Conservation (phyloP, 352 stramenopile genomes). For the Phytophthora pistaciae region DNA sequence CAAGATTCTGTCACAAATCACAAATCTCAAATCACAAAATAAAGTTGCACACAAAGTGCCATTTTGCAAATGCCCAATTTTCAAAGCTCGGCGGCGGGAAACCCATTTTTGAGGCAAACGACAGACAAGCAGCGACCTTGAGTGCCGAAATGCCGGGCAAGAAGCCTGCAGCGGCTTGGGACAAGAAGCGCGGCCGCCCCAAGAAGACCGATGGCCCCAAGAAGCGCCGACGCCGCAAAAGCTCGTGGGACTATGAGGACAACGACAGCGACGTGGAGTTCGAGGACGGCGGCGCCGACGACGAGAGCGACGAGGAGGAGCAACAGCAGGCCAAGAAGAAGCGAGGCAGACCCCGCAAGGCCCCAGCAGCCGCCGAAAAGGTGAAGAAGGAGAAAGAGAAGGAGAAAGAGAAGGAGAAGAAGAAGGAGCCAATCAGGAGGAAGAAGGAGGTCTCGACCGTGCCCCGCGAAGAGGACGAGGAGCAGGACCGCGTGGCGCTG, state of each 20-base stretch:
- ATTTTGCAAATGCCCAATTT: background rate
- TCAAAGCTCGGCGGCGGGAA: conserved; percentile 3
- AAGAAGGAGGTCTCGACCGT: conserved; percentile 18
- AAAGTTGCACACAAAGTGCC: too few relatives aligned
- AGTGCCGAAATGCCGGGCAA: background rate
- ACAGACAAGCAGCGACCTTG: background rate
- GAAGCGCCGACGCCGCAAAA: conserved; percentile 30
- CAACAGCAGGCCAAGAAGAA: conserved; percentile 35
- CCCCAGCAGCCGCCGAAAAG: conserved; percentile 5
- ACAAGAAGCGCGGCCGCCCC: conserved; percentile 21
- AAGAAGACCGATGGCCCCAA: conserved; percentile 15
- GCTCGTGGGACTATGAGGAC: conserved; percentile 44
- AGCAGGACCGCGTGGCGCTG: conserved; percentile 18
- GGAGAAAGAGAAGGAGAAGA: conserved; percentile 28
- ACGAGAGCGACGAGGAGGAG: conserved; percentile 35
- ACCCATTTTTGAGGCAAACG: background rate
- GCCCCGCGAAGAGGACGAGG: conserved; percentile 21
- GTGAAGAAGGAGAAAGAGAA: conserved; percentile 17
- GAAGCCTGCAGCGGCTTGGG: background rate
- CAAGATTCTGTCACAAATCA: conserved; percentile 3
- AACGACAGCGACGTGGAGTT: conserved; percentile 38
- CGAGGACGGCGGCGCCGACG: conserved; percentile 9
- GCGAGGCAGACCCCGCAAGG: conserved; percentile 13
- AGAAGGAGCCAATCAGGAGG: conserved; percentile 18
- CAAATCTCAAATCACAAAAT: background rate